These are phyloP conservation scores for Tetradesmus lagerheimii DNA, from an alignment of 139 green algal genomes.

Conservation along the genomic window DNA sequence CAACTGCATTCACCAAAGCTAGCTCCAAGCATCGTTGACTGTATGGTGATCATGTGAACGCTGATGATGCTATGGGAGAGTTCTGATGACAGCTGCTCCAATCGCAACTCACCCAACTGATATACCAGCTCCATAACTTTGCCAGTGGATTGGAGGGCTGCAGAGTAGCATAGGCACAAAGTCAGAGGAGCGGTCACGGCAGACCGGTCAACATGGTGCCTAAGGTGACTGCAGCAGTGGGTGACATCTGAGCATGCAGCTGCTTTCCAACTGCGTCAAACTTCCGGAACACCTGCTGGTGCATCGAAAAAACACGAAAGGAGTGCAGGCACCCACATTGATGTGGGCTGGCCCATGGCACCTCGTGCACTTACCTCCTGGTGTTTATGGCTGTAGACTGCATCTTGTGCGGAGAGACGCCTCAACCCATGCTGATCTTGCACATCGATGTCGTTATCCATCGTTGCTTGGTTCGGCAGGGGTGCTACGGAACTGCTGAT, in stretches of 20 bases:
- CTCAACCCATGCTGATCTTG: not conserved
- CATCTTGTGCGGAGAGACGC: not conserved
- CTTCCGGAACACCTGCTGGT: not conserved
- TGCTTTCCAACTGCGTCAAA: not conserved
- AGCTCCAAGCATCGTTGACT: too few species aligned
- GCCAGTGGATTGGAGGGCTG: not conserved
- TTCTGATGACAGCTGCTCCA: not conserved
- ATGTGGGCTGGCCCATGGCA: not conserved
- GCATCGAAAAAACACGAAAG: not conserved
- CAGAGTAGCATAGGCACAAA: not conserved
- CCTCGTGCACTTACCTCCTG: not conserved
- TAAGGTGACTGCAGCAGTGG: not conserved
- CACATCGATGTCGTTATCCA: not conserved
- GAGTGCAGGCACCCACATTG: not conserved
- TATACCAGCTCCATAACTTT: constrained; percentile 28
- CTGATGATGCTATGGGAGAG: too few species aligned
- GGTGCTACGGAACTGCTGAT: not conserved
- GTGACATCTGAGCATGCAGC: too few species aligned
- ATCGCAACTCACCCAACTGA: not conserved
- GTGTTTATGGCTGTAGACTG: not conserved
- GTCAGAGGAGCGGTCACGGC: not conserved
- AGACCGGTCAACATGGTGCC: not conserved
- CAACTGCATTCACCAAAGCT: too few species aligned
- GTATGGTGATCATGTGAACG: too few species aligned
- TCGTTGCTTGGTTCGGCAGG: not conserved